Evolutionary conservation across 1,139 yeast species (phyloP).

Genomic region (Saccharomyces pastorianus): DNA sequence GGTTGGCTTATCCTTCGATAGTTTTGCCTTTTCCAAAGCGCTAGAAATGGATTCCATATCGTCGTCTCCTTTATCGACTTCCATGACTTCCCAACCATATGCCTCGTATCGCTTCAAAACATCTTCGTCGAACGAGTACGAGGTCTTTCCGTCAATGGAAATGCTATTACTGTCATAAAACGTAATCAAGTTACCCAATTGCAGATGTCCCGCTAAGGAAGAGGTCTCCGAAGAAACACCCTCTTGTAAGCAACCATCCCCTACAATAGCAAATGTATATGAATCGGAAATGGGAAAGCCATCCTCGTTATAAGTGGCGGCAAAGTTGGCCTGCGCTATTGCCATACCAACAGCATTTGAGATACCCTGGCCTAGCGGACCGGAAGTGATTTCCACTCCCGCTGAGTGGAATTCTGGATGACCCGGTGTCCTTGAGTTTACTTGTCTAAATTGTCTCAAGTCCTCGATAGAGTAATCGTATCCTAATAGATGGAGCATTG

Average conservation of each 20-base stretch:
- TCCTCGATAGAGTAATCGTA: conserved; percentile 77
- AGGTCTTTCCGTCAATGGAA: conserved; percentile 91
- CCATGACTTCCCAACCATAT: conserved; percentile 87
- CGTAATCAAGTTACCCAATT: conserved; percentile 88
- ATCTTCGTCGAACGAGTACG: conserved; percentile 89
- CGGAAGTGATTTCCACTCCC: conserved; percentile 96
- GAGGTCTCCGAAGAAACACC: conserved; percentile 93
- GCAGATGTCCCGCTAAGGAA: conserved; percentile 93
- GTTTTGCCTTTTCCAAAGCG: conserved; percentile 69
- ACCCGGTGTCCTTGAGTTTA: conserved; percentile 89
- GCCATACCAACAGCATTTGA: conserved; percentile 96
- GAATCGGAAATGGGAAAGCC: conserved; percentile 62
- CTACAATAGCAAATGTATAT: conserved; percentile 73
- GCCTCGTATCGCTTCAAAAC: conserved; percentile 78
- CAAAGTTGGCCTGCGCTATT: conserved; percentile 84
- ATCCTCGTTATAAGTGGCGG: conserved; percentile 91
- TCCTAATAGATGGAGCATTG: conserved; percentile 78
- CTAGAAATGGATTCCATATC: conserved; percentile 63
- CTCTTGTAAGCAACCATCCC: conserved; percentile 98
- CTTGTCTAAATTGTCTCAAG: conserved; percentile 83
- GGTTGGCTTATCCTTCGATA: conserved; percentile 69
- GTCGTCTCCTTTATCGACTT: conserved; percentile 72
- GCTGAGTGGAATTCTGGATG: conserved; percentile 84
- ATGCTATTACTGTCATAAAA: conserved; percentile 96
- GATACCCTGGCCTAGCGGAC: conserved; percentile 98